Evolutionary conservation across 768 basidiomycete species (phyloP).

Genomic region (Rhodosporidiobolus sp.): DNA sequence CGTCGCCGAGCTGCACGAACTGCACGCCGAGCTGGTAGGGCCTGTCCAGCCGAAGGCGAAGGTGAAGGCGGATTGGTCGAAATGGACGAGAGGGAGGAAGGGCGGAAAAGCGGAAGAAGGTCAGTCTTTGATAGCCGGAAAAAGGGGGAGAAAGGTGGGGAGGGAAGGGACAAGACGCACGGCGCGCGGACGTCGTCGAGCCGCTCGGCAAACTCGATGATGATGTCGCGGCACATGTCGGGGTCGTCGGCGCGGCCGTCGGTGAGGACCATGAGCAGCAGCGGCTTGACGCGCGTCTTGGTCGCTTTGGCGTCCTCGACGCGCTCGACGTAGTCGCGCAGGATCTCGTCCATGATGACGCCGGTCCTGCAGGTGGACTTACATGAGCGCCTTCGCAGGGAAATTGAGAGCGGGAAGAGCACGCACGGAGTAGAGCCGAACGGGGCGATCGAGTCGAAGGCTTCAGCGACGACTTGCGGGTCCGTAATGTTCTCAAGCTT

Average conservation of each 20-base stretch:
- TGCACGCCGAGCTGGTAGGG: constrained; percentile 41
- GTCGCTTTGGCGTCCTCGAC: constrained; percentile 31
- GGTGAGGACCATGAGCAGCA: constrained; percentile 39
- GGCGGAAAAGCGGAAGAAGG: background rate
- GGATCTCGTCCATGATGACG: constrained; percentile 27
- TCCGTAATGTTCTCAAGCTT: constrained; percentile 10
- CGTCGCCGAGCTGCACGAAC: constrained; percentile 41
- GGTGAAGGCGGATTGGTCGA: too few species aligned
- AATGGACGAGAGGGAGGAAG: too few species aligned
- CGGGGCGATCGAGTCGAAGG: constrained; percentile 31
- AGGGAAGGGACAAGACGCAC: background rate
- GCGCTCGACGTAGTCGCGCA: constrained; percentile 34
- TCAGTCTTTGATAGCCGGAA: too few species aligned
- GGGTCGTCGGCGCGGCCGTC: constrained; percentile 39
- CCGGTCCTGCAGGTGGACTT: background rate
- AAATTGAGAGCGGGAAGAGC: too few species aligned
- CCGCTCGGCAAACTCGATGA: constrained; percentile 38
- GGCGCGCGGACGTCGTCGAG: constrained; percentile 38
- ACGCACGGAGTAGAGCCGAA: constrained; percentile 24
- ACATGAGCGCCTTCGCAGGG: too few species aligned
- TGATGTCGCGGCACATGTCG: constrained; percentile 16
- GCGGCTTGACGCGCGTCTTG: constrained; percentile 30
- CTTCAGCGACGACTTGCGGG: constrained; percentile 1
- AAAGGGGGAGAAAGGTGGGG: too few species aligned
- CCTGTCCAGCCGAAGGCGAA: too few species aligned